These are phyloP conservation scores for Tripidium arundinaceum DNA, from an alignment of 202 grass and related monocot genomes.

Conservation along the genomic window DNA sequence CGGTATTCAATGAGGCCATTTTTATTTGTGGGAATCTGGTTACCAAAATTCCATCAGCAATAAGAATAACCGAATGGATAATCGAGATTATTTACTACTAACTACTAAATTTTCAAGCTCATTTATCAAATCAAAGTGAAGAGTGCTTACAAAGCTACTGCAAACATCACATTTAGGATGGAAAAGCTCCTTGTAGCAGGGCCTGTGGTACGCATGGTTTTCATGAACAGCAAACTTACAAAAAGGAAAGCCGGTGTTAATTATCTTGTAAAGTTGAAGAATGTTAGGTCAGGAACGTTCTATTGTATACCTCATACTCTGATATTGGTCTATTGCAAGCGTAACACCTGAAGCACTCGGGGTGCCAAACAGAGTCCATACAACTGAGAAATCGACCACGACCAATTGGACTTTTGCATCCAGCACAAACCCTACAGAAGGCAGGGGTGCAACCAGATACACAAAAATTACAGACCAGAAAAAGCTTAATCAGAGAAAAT, in stretches of 20 bases:
- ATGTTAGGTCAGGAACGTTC: conserved; percentile 7
- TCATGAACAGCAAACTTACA: conserved; percentile 74
- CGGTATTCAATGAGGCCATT: conserved; percentile 70
- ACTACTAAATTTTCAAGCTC: conserved; percentile 14
- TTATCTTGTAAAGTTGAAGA: conserved; percentile 18
- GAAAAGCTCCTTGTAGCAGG: conserved; percentile 75
- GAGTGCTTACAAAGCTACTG: conserved; percentile 74
- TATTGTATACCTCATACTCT: conserved; percentile 70
- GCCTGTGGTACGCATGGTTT: conserved; percentile 75
- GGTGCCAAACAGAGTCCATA: conserved; percentile 83
- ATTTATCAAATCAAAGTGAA: conserved; percentile 12
- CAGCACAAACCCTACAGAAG: conserved; percentile 70
- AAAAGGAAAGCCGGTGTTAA: conserved; percentile 20
- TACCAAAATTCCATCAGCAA: conserved; percentile 18
- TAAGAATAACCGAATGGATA: conserved; percentile 26
- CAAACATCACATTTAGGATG: conserved; percentile 98
- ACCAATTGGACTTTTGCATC: conserved; percentile 69
- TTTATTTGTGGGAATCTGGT: conserved; percentile 71
- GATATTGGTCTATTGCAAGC: conserved; percentile 75
- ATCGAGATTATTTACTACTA: neutral
- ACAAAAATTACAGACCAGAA: neutral
- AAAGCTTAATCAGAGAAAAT: neutral
- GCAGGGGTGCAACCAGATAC: conserved; percentile 11
- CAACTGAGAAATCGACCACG: conserved; percentile 72
- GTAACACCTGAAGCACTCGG: conserved; percentile 74